Evolutionary conservation across 495 filamentous ascomycete genomes (phyloP).

Genomic region (Penicillium bovifimosum): DNA sequence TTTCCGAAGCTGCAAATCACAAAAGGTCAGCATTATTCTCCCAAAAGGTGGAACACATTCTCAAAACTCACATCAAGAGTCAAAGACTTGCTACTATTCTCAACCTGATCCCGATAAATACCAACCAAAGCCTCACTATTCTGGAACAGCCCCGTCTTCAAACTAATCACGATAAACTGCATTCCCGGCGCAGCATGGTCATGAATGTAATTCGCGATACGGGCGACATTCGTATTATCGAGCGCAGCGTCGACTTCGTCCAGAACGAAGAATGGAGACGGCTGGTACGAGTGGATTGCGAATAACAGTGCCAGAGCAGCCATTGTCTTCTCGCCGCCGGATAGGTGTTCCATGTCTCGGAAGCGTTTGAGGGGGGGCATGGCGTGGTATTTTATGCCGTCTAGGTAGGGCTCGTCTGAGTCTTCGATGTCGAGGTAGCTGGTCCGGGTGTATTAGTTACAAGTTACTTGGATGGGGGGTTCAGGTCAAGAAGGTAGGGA

Average conservation of each 20-base stretch:
- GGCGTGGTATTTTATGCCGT: constrained; percentile 94
- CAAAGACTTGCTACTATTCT: constrained; percentile 80
- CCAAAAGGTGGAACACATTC: neutral
- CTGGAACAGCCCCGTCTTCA: constrained; percentile 93
- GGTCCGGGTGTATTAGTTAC: neutral
- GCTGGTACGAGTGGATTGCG: constrained; percentile 91
- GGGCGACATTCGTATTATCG: constrained; percentile 91
- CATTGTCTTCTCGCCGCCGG: constrained; percentile 98
- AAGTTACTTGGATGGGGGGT: neutral
- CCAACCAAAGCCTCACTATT: constrained; percentile 89
- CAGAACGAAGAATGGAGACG: constrained; percentile 93
- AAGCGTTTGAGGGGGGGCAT: constrained; percentile 99
- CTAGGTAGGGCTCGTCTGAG: constrained; percentile 83
- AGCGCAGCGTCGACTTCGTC: constrained; percentile 98
- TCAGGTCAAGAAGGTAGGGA: neutral
- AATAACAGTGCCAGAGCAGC: constrained; percentile 92
- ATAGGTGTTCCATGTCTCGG: constrained; percentile 97
- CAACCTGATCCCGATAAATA: constrained; percentile 89
- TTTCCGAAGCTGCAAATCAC: constrained; percentile 37
- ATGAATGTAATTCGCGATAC: constrained; percentile 90
- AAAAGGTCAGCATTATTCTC: neutral
- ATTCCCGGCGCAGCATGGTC: constrained; percentile 93
- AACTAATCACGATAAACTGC: constrained; percentile 97
- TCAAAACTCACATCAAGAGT: constrained; percentile 82
- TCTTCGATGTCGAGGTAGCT: constrained; percentile 90